Evolutionary conservation across 208 protist species (phyloP).

Genomic region (Strigomonas culicis): DNA sequence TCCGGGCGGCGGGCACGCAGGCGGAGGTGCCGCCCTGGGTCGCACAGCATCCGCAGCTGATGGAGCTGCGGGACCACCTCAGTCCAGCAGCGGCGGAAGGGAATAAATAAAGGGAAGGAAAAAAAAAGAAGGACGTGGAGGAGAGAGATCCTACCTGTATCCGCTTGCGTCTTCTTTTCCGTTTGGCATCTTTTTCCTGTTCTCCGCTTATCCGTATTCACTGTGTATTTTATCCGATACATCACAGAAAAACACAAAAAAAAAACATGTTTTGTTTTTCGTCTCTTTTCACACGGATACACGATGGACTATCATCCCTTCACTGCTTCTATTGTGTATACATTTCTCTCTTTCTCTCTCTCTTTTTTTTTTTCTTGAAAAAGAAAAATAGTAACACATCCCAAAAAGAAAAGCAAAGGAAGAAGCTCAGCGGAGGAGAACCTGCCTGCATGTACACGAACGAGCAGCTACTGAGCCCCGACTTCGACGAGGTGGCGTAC

Average conservation of each 20-base stretch:
- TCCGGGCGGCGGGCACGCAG: too few relatives aligned
- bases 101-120: neutral
- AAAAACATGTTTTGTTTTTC: neutral
- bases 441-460: constrained; percentile 65
- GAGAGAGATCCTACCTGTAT: too few relatives aligned
- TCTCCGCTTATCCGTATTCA: neutral
- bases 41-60: too few relatives aligned
- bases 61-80: neutral
- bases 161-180: neutral
- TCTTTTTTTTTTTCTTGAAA: too few relatives aligned
- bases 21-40: too few relatives aligned
- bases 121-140: neutral
- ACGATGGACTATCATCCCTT: too few relatives aligned
- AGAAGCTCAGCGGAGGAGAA: too few relatives aligned
- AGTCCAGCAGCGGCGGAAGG: too few relatives aligned
- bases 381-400: too few relatives aligned
- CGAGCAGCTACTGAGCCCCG: constrained; percentile 50
- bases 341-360: too few relatives aligned
- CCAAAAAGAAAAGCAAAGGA: too few relatives aligned
- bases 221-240: neutral
- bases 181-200: neutral
- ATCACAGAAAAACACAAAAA: constrained; percentile 1
- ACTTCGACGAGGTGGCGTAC: constrained; percentile 80
- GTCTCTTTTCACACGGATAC: neutral
- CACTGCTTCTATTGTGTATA: too few relatives aligned